A percentile compares a stretch with the other conserved stretches of the same genome.
phyloP scores from a whole-genome alignment of 1,284 basidiomycete species.

The Peniophora sp. region DNA sequence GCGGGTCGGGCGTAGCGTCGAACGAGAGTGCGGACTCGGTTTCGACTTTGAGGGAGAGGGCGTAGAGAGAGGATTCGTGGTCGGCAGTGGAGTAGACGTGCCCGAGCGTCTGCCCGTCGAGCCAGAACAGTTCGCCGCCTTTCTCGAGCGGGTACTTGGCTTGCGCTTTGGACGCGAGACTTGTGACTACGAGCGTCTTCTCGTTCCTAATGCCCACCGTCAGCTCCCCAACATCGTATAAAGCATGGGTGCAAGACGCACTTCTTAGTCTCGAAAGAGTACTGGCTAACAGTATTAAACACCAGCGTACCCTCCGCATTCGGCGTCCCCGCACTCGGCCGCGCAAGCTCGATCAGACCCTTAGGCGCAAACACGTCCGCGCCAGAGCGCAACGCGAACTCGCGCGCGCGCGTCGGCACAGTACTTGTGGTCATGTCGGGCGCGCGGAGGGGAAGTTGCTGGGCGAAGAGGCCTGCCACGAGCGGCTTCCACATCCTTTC shows the following conservation, averaged over 20 bases:
- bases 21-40: slow-evolving; percentile 15
- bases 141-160: slow-evolving; percentile 48
- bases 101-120: slow-evolving; percentile 58
- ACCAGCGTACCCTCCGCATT: slow-evolving; percentile 61
- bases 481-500: slow-evolving; percentile 29
- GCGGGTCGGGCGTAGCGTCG: slow-evolving; percentile 19
- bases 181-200: slow-evolving; percentile 57
- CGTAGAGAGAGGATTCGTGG: slow-evolving; percentile 48
- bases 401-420: slow-evolving; percentile 16
- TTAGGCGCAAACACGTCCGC: slow-evolving; percentile 58
- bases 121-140: slow-evolving; percentile 72
- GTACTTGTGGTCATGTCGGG: not conserved
- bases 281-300: slow-evolving; percentile 61
- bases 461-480: slow-evolving; percentile 41
- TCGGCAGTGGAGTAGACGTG: slow-evolving; percentile 51
- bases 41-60: slow-evolving; percentile 41
- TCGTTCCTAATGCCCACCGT: slow-evolving; percentile 41
- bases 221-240: not conserved
- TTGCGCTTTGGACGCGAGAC: slow-evolving; percentile 43
- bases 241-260: slow-evolving; percentile 34
- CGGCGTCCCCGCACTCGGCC: slow-evolving; percentile 60
- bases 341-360: slow-evolving; percentile 64
- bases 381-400: slow-evolving; percentile 51
- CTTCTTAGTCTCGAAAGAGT: slow-evolving; percentile 64
- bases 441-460: slow-evolving; percentile 24